Conservation (phyloP, 2,329 filamentous ascomycete species). For the Blastomyces parvus region DNA sequence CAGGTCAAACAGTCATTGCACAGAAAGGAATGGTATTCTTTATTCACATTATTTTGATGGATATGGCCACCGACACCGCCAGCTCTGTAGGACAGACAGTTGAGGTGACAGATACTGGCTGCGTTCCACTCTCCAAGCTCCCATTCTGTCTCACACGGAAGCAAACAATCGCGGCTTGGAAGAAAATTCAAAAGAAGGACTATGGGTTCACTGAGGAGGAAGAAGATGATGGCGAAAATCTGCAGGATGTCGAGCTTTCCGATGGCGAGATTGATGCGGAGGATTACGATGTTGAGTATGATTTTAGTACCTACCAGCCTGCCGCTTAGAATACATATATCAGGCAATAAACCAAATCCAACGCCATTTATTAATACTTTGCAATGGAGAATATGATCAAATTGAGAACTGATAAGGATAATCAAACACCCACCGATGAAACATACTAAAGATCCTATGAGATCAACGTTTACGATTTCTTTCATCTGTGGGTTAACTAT, state of each 20-base stretch:
- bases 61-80: slow-evolving; percentile 28
- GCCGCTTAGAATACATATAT: slow-evolving; percentile 11
- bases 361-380: background rate
- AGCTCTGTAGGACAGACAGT: slow-evolving; percentile 26
- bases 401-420: background rate
- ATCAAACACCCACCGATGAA: background rate
- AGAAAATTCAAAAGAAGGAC: slow-evolving; percentile 27
- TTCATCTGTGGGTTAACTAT: background rate
- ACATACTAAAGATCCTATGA: background rate
- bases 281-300: slow-evolving; percentile 29
- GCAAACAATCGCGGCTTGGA: slow-evolving; percentile 28
- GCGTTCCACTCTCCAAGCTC: slow-evolving; percentile 25
- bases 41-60: slow-evolving; percentile 30
- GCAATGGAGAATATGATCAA: background rate
- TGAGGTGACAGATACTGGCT: slow-evolving; percentile 25
- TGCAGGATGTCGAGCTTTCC: slow-evolving; percentile 26
- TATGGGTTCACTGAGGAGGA: slow-evolving; percentile 26
- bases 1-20: slow-evolving; percentile 17
- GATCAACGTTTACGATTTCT: no score
- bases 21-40: slow-evolving; percentile 27
- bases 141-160: slow-evolving; percentile 26
- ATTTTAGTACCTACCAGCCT: slow-evolving; percentile 26
- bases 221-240: slow-evolving; percentile 27
- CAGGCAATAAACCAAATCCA: background rate
- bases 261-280: slow-evolving; percentile 27